Evolutionary conservation across 2,329 filamentous ascomycete species (phyloP).

Genomic region (Claviceps pusilla): DNA sequence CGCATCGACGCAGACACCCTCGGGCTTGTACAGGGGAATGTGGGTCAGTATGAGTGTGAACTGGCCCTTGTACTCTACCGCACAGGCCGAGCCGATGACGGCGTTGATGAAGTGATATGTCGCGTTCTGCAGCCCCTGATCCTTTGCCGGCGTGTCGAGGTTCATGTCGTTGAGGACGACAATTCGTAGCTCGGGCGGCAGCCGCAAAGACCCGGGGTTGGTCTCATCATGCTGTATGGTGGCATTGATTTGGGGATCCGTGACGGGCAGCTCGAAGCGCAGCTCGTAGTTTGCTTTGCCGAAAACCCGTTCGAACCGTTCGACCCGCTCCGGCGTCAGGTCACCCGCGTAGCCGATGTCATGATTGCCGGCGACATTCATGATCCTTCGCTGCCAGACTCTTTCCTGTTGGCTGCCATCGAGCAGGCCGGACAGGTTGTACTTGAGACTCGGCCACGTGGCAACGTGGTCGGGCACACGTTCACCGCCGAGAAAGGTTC

Average conservation of each 20-base stretch:
- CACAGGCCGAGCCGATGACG: constrained; percentile 45
- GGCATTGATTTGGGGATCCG: constrained; percentile 22
- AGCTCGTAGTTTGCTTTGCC: constrained; percentile 86
- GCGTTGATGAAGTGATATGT: constrained; percentile 67
- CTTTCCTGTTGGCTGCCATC: constrained; percentile 28
- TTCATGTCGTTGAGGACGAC: constrained; percentile 88
- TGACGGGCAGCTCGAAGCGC: constrained; percentile 46
- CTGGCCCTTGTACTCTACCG: constrained; percentile 46
- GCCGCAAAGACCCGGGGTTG: constrained; percentile 31
- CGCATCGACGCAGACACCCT: constrained; percentile 67
- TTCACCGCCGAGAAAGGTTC: constrained; percentile 56
- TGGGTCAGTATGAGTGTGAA: constrained; percentile 84
- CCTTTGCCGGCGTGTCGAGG: constrained; percentile 67
- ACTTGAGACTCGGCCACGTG: constrained; percentile 30
- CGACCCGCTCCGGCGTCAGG: constrained; percentile 57
- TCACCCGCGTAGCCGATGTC: constrained; percentile 95
- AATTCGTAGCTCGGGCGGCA: constrained; percentile 59
- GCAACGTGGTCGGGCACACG: constrained; percentile 45
- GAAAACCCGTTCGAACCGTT: constrained; percentile 71
- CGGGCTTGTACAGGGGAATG: constrained; percentile 73
- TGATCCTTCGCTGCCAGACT: constrained; percentile 59
- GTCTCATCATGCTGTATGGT: constrained; percentile 26
- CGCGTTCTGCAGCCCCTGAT: constrained; percentile 50
- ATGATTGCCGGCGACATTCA: constrained; percentile 89
- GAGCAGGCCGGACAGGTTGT: constrained; percentile 35